phyloP scores from a whole-genome alignment of 208 protist genomes.

The Blechomonas ayalai region DNA sequence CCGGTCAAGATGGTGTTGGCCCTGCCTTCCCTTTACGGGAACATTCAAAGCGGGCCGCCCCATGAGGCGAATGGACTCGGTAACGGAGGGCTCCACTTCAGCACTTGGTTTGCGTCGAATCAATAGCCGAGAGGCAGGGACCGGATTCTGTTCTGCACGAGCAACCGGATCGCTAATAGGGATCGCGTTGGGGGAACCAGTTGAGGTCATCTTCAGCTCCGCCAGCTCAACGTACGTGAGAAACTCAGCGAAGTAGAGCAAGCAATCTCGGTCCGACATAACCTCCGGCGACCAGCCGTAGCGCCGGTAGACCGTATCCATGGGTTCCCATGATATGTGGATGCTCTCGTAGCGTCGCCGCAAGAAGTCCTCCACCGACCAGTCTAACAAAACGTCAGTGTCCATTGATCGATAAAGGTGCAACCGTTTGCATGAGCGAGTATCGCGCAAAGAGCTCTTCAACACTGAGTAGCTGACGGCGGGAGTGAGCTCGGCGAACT shows the following conservation, averaged over 20 bases:
- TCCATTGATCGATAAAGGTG: conserved; percentile 75
- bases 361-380: conserved; percentile 84
- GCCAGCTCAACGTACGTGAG: conserved; percentile 71
- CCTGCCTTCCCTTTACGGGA: conserved; percentile 22
- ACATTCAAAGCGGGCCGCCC: conserved; percentile 48
- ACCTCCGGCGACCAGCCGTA: conserved; percentile 73
- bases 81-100: conserved; percentile 79
- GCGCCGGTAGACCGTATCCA: conserved; percentile 70
- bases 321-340: conserved; percentile 85
- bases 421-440: conserved; percentile 41
- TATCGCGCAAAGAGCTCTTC: conserved; percentile 53
- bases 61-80: conserved; percentile 84
- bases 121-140: conserved; percentile 62
- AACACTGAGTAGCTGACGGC: conserved; percentile 56
- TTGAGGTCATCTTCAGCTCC: conserved; percentile 44
- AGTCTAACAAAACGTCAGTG: conserved; percentile 79
- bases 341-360: conserved; percentile 88
- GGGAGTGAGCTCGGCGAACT: conserved; percentile 54
- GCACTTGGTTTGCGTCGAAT: conserved; percentile 50
- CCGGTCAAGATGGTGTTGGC: conserved; percentile 17
- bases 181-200: conserved; percentile 33
- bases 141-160: conserved; percentile 28
- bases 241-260: conserved; percentile 81
- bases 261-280: conserved; percentile 66
- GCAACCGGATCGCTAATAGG: conserved; percentile 57